Base-by-base conservation (phyloP, 1,139 yeast genomes). In the Taphrina sp. region DNA sequence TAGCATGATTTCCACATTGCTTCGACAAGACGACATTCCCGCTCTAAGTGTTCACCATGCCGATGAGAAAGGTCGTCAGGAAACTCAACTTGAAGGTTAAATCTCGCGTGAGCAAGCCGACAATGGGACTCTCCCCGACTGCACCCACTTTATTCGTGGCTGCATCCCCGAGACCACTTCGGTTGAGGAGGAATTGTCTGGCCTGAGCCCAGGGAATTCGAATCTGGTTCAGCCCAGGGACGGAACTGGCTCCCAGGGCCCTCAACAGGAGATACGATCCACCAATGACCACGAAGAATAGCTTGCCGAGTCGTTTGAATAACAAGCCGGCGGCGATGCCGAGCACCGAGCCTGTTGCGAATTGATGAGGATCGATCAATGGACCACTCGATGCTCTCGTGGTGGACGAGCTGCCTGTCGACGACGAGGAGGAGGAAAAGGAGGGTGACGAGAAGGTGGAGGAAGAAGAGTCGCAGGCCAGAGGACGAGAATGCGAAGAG, bases 221-320 rank as follows among this genome's bases (percentile, higher is more conserved):
- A 28, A 43, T 3, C 29, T 43, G 47, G 17, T 38, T 38, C n/a
- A 49, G 46, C 2, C 44, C 54, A 3, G 54, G 54, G 17, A 49
- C 23, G 33, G 37, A 5, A 16, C 39, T 20, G 34, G 41, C 29
- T 8, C 54, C 54, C n/a, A 49, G 26, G 16, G 54, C 54, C 5
- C 54, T 29, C 3, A 49, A 39, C 5, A 49, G 31, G 38, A 49
- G 41, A 26, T 31, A 39, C 10, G 31, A 34, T 4, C 54, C 54
- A 12, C 54, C 54, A 5, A 34, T 20, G 22, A 49, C 26, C 26
- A 49, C 41, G 33, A 49, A 49, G 41, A 49, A 49, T 17, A 49
- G 39, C 26, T 42, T 41, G 4, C 54, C 54, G 46, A 49, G 54
- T 16, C 54, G 45, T 23, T 49, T 38, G 45, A 49, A 42, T 14